These are phyloP conservation scores for Fusarium solani-melongenae DNA, from an alignment of 2,329 filamentous ascomycete species.

Conservation along the genomic window DNA sequence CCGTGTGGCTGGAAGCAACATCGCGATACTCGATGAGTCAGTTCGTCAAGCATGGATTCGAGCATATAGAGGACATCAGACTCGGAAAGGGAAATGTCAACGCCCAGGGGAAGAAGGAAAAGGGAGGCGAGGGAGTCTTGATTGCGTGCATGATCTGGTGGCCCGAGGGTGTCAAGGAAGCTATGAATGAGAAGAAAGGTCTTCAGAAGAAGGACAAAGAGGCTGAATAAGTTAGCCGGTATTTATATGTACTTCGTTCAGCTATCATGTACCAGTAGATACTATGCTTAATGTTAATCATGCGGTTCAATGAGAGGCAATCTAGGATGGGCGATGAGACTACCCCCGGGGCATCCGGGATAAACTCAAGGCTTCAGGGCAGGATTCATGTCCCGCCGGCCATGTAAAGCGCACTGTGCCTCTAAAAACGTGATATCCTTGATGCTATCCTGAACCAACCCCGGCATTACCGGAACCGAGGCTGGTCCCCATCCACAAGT, in stretches of 20 bases:
- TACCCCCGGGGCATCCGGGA: neutral
- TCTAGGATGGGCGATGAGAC: too few species aligned
- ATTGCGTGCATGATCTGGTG: conserved; percentile 26
- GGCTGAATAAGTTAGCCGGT: neutral
- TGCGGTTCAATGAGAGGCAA: neutral
- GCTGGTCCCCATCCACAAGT: neutral
- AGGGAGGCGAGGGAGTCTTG: conserved; percentile 13
- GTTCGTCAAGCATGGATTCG: conserved; percentile 11
- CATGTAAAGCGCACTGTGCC: neutral
- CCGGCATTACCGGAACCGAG: neutral
- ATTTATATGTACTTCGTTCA: neutral
- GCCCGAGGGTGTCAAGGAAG: conserved; percentile 3
- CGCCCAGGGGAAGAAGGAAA: conserved; percentile 8
- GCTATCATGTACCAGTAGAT: neutral
- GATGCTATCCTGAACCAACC: neutral
- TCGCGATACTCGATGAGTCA: conserved; percentile 17
- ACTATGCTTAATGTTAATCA: neutral
- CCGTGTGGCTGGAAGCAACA: conserved; percentile 19
- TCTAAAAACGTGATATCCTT: neutral
- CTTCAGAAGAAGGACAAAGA: neutral
- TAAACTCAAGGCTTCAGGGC: neutral
- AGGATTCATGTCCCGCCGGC: neutral
- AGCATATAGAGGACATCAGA: conserved; percentile 16
- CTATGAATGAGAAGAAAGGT: neutral
- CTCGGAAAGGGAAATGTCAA: conserved; percentile 15